Evolutionary conservation across 768 basidiomycete genomes (phyloP), one percentile per base, ranked within the genome.

Genomic region (Mycena epipterygia): DNA sequence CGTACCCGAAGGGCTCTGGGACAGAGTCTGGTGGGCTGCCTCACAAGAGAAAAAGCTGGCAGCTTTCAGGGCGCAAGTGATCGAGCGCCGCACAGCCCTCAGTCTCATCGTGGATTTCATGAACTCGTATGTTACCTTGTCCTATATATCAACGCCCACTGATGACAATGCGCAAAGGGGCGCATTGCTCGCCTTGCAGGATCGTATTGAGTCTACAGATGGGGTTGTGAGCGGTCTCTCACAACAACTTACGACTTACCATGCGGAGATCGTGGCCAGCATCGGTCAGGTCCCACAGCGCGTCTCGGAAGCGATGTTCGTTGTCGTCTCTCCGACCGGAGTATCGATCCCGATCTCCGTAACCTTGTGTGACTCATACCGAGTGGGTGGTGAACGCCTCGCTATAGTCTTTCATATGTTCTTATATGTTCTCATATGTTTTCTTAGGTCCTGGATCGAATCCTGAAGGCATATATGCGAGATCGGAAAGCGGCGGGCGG

Each of bases 31-130:
- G 30, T 55, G 52, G 63, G 52, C 46, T 6, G 33, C 19, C 3
- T 64, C 63, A 1, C 19, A 64, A 41, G 63, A 64, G 29, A 42
- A 27, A 46, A 30, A 55, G 25, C 63, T 64, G 0, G 39, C 63
- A 1, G 39, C 29, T 3, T 55, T 64, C 32, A 64, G 25, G 17
- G 27, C 27, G 21, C 39, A 27, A 2, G 12, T 64, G 21, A 35
- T 55, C 16, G 63, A 64, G 41, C 63, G 39, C 33, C 51, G 41
- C 3, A 44, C 42, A 8, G 63, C 63, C 2, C 63, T 64, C 29
- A 30, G 33, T 14, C 23, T 64, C 3, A 3, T 64, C 12, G 12
- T 55, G 51, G 52, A 33, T 5, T 12, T 64, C 17, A 21, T 64
- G 29, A 64, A 55, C 41, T 64, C 63, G 52, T 55, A 25, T 8